These are phyloP conservation scores for Guillardia theta DNA, from an alignment of 78 protist species.

Conservation along the genomic window DNA sequence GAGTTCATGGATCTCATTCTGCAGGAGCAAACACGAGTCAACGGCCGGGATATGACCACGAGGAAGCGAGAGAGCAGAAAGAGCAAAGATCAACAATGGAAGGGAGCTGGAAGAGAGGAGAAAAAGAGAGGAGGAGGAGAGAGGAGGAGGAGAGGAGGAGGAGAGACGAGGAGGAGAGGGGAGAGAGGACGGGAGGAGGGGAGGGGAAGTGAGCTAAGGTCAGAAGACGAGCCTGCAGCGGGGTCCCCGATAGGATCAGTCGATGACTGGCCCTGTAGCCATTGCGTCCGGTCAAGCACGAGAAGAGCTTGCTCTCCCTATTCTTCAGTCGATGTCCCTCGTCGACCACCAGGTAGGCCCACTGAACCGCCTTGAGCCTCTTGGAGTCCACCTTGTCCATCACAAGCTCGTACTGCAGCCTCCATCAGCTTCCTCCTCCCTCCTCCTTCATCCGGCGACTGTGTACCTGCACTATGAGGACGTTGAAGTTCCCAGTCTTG, in stretches of 20 bases:
- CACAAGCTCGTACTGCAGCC: slow-evolving; percentile 33
- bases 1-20: slow-evolving; percentile 88
- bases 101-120: too few species aligned
- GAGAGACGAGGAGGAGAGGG: too few species aligned
- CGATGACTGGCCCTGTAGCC: slow-evolving; percentile 70
- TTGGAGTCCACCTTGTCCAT: neutral
- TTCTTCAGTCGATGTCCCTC: slow-evolving; percentile 89
- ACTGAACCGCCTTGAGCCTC: neutral
- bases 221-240: slow-evolving; percentile 83
- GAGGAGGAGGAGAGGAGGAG: too few species aligned
- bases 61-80: too few species aligned
- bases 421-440: too few species aligned
- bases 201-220: too few species aligned
- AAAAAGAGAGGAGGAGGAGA: too few species aligned
- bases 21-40: too few species aligned
- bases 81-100: too few species aligned
- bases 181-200: too few species aligned
- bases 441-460: too few species aligned
- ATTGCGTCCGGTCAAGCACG: neutral
- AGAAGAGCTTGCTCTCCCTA: slow-evolving; percentile 45
- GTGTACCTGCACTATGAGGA: slow-evolving; percentile 36
- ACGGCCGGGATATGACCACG: too few species aligned
- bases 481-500: slow-evolving; percentile 44
- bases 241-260: slow-evolving; percentile 94
- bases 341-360: slow-evolving; percentile 81